A percentile compares a stretch with the other conserved stretches of the same genome.
Conservation (phyloP, 2,329 filamentous ascomycete species). For the Boeremia exigua region DNA sequence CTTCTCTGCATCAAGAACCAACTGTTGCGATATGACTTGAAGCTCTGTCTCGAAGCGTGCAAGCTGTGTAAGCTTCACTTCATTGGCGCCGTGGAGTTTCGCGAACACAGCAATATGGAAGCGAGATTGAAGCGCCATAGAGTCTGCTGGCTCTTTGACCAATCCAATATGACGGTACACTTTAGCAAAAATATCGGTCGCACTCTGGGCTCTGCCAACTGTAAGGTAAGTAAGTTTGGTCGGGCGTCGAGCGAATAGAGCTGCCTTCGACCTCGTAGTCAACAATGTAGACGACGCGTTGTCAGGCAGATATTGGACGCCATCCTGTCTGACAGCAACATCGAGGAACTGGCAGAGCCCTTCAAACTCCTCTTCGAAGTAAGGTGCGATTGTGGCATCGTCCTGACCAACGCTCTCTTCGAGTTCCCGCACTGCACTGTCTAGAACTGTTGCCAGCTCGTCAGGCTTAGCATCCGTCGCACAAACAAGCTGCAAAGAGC, state of each 20-base stretch:
- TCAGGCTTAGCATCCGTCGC: constrained; percentile 36
- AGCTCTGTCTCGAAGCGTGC: constrained; percentile 51
- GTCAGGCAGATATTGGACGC: constrained; percentile 2
- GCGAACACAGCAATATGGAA: constrained; percentile 40
- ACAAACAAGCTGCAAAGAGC: constrained; percentile 41
- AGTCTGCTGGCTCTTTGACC: constrained; percentile 24
- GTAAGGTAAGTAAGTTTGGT: constrained; percentile 33
- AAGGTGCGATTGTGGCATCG: constrained; percentile 34
- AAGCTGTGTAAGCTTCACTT: constrained; percentile 49
- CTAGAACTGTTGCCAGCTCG: constrained; percentile 39
- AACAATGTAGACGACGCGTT: constrained; percentile 21
- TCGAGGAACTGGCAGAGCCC: constrained; percentile 48
- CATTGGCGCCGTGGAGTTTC: constrained; percentile 36
- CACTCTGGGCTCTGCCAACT: constrained; percentile 12
- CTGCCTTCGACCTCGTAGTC: constrained; percentile 33
- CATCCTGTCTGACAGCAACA: constrained; percentile 24
- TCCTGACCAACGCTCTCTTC: constrained; percentile 39
- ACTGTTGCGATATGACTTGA: constrained; percentile 44
- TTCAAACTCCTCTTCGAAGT: constrained; percentile 48
- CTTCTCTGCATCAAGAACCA: constrained; percentile 42
- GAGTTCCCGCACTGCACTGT: constrained; percentile 37
- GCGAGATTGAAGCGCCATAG: constrained; percentile 34
- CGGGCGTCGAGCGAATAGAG: constrained; percentile 45
- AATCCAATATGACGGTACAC: constrained; percentile 35
- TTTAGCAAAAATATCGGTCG: constrained; percentile 30